phyloP scores from a whole-genome alignment of 2,329 filamentous ascomycete genomes.

The Pseudomassariella vexata region DNA sequence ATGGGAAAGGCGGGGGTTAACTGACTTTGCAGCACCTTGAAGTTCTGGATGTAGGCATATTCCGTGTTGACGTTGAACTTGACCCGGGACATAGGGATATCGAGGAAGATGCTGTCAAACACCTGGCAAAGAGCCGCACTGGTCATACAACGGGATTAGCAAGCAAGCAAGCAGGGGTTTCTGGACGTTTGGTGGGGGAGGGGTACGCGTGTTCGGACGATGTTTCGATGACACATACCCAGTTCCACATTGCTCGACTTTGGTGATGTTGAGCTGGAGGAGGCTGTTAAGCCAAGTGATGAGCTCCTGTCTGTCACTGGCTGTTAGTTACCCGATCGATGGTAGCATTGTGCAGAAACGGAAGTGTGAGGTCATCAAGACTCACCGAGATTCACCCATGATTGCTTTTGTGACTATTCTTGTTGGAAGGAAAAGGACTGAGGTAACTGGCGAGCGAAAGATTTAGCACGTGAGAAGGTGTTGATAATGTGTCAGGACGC shows the following conservation, averaged over 20 bases:
- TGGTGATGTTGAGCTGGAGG: conserved; percentile 94
- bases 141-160: conserved; percentile 10
- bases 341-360: neutral
- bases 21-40: conserved; percentile 94
- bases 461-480: too few relatives aligned
- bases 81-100: conserved; percentile 90
- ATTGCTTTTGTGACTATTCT: too few relatives aligned
- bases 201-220: conserved; percentile 29
- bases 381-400: conserved; percentile 22
- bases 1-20: conserved; percentile 12
- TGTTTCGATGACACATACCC: conserved; percentile 65
- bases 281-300: conserved; percentile 96
- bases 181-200: conserved; percentile 17
- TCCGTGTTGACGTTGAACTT: conserved; percentile 98
- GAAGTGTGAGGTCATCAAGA: conserved; percentile 8
- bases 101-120: conserved; percentile 96
- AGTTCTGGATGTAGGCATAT: conserved; percentile 97
- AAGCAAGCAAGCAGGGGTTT: neutral
- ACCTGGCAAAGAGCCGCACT: conserved; percentile 96
- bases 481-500: too few relatives aligned
- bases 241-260: conserved; percentile 98
- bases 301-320: conserved; percentile 74
- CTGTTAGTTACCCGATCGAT: neutral
- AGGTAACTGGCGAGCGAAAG: too few relatives aligned
- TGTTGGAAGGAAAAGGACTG: too few relatives aligned